phyloP scores from a whole-genome alignment of 257 asterid genomes.

The Asclepias syriaca region DNA sequence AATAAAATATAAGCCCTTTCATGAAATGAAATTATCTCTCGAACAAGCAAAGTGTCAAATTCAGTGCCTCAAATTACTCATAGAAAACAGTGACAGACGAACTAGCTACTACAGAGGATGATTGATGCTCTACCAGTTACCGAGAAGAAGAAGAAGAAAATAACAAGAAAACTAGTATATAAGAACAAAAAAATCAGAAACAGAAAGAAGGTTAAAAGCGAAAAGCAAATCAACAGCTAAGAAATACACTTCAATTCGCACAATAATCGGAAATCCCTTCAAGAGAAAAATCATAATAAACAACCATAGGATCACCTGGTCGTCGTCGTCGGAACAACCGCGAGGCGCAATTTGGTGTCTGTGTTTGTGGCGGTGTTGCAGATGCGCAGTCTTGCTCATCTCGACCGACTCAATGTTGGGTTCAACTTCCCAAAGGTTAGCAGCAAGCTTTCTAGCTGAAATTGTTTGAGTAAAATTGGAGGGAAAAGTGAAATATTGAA shows the following conservation, averaged over 20 bases:
- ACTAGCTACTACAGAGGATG: too few relatives aligned
- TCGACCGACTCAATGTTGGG: constrained; percentile 24
- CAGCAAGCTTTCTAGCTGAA: constrained; percentile 78
- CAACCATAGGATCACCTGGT: constrained; percentile 28
- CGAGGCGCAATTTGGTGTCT: constrained; percentile 19
- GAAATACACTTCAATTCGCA: not conserved
- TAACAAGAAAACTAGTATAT: not conserved
- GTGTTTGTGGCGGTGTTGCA: constrained; percentile 23
- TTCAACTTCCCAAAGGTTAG: constrained; percentile 75
- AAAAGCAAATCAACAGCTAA: not conserved
- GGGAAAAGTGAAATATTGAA: constrained; percentile 42
- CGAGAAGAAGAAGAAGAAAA: not conserved
- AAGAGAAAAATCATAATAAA: not conserved
- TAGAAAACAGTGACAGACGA: not conserved
- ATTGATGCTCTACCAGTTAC: not conserved
- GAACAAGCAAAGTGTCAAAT: not conserved
- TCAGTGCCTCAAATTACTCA: not conserved
- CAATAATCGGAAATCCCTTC: not conserved
- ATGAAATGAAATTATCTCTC: not conserved
- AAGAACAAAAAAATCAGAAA: not conserved
- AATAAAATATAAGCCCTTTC: not conserved
- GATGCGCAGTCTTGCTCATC: constrained; percentile 28
- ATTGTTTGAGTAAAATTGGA: constrained; percentile 28
- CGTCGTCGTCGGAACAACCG: constrained; percentile 19
- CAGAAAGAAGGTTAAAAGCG: not conserved